Evolutionary conservation across 2,329 filamentous ascomycete species (phyloP), one percentile per base, ranked within the genome.

Genomic region (Chaetomium strumarium): DNA sequence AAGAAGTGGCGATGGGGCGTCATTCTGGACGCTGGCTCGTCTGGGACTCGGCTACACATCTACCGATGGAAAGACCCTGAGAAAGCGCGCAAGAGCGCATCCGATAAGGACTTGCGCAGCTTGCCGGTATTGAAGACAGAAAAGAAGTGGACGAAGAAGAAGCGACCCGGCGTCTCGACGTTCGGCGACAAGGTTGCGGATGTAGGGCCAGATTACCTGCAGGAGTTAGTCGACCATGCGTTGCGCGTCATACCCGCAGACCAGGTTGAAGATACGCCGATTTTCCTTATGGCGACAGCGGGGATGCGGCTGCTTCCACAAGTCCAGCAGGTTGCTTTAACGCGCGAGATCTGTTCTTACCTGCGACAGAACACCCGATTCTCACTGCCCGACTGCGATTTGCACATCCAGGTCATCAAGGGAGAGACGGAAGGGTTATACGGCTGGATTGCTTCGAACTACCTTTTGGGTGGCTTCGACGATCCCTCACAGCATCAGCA

Each of bases 381-480:
- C 63, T 80, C 85, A 48, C 76, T 99, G 1, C 90, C 91, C n/a
- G 89, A 97, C 67, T 99, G 93, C 73, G 80, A 80, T 55, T 71
- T 89, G 37, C 90, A 97, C 65, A 85, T 99, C 14, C 91, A 96
- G 68, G 90, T 97, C 31, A 99, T 99, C 57, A 83, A 90, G 0
- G 93, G 93, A 40, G 91, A 96, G 68, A 97, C 93, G 0, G 93
- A 99, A 69, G 93, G 91, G 2, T 70, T 99, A 30, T 99, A 97
- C 63, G 93, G 93, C 37, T 99, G 93, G 93, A 87, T 99, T 62
- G 92, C 95, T 8, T 88, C 92, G 49, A 99, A 99, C 66, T 99
- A 99, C 65, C 72, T 99, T 30, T 77, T 99, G 1, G 92, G 90
- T 29, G 90, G 90, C 4, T 97, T 99, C 63, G 88, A 97, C 67